Base-by-base conservation (phyloP, 2,329 filamentous ascomycete species). In the Penicillium griseofulvum region DNA sequence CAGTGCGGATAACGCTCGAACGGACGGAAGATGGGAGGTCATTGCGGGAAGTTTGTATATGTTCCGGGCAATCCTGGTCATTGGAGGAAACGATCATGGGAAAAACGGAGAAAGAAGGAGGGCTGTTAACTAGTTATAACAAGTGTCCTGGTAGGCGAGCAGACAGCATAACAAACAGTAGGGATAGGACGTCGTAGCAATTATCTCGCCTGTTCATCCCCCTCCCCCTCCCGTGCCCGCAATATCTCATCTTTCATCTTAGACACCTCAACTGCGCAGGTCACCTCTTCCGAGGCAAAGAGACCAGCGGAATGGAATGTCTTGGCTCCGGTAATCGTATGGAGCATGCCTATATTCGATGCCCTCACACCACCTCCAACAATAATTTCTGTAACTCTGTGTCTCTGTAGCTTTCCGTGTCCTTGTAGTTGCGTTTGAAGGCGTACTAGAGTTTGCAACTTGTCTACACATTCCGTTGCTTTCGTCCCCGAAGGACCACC, bases 291-390 rank as follows among this genome's bases (percentile, higher is more conserved):
- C 0, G 34, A 33, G 3, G 11, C 3, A 1, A 29, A 1, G 8
- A 67, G 51, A 17, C 77, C 79, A 48, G 78, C 77, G 3, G 76
- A 79, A 66, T 81, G 79, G 57, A 74, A 74, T 62, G 70, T 76
- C 8, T 39, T 36, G 1, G 73, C 71, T 0, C 60, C 59, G 2
- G 71, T 71, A 26, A 55, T 60, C 10, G 54, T 44, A 48, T 54
- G 68, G 36, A 82, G 56, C 9, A 51, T 49, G 24, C 56, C 58
- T 31, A 80, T 54, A 67, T 82, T 83, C 5, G 42, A 61, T 22
- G 75, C 69, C 45, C 81, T 71, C 5, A 84, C 73, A 1, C 80
- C 79, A 37, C 81, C 81, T 0, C 81, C 81, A 16, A 78, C 67
- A 54, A 84, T 80, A 24, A 84, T 67, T 0, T 69, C 64, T 31